Percentiles rank a stretch among this genome's conserved stretches.
Evolutionary conservation across 805 yeast genomes (phyloP).

Genomic region (Saccharomycopsis babjevae): DNA sequence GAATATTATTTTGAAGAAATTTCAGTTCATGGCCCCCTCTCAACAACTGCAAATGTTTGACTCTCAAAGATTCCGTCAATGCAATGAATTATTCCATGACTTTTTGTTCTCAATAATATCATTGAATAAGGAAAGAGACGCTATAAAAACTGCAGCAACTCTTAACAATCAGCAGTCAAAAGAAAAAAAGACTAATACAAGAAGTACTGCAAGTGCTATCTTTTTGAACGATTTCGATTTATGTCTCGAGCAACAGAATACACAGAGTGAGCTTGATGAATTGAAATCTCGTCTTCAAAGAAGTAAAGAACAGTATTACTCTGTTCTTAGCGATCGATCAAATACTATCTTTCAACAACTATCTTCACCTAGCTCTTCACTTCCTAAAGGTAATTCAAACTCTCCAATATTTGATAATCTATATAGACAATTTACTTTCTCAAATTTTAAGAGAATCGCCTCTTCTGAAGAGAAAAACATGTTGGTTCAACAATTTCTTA

Average conservation of each 20-base stretch:
- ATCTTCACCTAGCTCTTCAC: not conserved
- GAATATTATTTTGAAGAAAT: constrained; percentile 8
- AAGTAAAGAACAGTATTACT: not conserved
- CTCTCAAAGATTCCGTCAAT: constrained; percentile 1
- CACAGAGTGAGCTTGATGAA: not conserved
- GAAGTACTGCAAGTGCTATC: not conserved
- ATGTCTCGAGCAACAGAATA: not conserved
- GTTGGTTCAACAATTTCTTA: constrained; percentile 7
- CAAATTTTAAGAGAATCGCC: not conserved
- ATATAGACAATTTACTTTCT: not conserved
- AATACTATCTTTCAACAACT: not conserved
- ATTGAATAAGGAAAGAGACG: not conserved
- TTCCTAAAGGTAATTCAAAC: not conserved
- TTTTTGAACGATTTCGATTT: not conserved
- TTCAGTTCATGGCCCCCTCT: constrained; percentile 12
- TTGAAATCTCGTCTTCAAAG: not conserved
- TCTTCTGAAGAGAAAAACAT: constrained; percentile 2
- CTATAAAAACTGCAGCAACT: not conserved
- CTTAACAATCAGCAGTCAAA: not conserved
- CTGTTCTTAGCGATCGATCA: not conserved
- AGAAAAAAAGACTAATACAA: not conserved
- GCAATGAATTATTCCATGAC: constrained; percentile 8
- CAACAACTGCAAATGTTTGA: constrained; percentile 7
- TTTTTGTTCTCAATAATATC: constrained; percentile 1
- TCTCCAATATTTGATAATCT: not conserved